These are phyloP conservation scores for Carex cristatella DNA, from an alignment of 176 grass and related monocot genomes.

Conservation along the genomic window DNA sequence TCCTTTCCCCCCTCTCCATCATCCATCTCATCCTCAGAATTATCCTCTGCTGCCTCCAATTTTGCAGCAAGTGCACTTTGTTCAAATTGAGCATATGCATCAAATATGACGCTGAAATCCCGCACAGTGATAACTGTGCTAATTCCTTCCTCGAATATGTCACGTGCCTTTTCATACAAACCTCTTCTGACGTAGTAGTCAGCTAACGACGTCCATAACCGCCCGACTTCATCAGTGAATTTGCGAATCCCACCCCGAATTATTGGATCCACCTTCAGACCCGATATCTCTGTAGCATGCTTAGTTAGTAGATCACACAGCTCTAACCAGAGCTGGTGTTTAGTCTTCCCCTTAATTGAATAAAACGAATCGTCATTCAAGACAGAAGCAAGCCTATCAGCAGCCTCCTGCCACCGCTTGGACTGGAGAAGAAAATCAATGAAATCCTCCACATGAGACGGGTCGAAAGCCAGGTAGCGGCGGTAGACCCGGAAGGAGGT, in stretches of 20 bases:
- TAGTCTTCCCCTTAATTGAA: constrained; percentile 49
- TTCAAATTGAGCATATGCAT: constrained; percentile 62
- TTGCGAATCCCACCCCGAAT: constrained; percentile 46
- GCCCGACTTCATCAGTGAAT: constrained; percentile 47
- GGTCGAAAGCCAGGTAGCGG: constrained; percentile 60
- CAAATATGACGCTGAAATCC: constrained; percentile 52
- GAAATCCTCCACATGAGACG: constrained; percentile 44
- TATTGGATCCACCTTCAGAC: constrained; percentile 62
- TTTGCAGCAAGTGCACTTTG: constrained; percentile 41
- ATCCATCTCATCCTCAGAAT: constrained; percentile 12
- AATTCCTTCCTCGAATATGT: constrained; percentile 54
- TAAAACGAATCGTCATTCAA: constrained; percentile 44
- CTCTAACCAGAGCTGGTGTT: constrained; percentile 53
- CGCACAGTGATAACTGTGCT: constrained; percentile 31
- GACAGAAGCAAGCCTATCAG: constrained; percentile 41
- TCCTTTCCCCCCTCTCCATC: constrained; percentile 26
- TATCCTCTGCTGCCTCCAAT: constrained; percentile 36
- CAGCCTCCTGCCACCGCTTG: constrained; percentile 48
- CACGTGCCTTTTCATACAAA: constrained; percentile 45
- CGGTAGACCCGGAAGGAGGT: constrained; percentile 38
- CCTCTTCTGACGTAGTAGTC: constrained; percentile 50
- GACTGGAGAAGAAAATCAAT: constrained; percentile 46
- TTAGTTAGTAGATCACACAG: constrained; percentile 42
- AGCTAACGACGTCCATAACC: constrained; percentile 50
- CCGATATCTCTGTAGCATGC: constrained; percentile 44